Evolutionary conservation across 208 protist species (phyloP).

Genomic region (Trypanosoma platydactyli): DNA sequence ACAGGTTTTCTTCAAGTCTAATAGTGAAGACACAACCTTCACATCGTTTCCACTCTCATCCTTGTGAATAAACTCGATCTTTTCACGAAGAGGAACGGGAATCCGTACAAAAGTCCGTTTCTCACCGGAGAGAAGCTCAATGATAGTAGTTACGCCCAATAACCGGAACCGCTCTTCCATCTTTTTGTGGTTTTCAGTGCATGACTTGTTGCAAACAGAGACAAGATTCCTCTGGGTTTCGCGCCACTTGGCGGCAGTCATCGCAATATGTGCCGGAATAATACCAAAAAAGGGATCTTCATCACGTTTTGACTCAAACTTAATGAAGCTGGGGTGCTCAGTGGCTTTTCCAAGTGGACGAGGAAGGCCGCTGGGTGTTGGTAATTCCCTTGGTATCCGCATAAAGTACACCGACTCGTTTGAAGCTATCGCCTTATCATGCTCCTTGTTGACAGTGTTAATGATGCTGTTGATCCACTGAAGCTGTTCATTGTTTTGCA

Average conservation of each 20-base stretch:
- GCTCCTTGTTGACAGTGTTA: conserved; percentile 51
- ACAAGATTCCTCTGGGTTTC: conserved; percentile 60
- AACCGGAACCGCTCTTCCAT: conserved; percentile 41
- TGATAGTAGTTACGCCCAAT: conserved; percentile 56
- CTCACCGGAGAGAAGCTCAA: conserved; percentile 67
- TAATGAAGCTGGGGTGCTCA: conserved; percentile 48
- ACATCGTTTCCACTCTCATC: conserved; percentile 35
- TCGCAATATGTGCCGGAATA: conserved; percentile 71
- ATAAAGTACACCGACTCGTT: conserved; percentile 83
- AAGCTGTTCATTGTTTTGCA: conserved; percentile 41
- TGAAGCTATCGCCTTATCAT: conserved; percentile 59
- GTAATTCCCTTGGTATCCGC: conserved; percentile 70
- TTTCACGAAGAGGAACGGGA: conserved; percentile 58
- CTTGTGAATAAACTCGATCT: conserved; percentile 56
- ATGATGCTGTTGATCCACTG: conserved; percentile 72
- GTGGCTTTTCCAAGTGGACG: conserved; percentile 63
- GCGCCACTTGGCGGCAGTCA: conserved; percentile 47
- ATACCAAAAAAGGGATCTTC: conserved; percentile 89
- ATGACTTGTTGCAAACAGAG: conserved; percentile 41
- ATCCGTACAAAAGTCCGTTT: conserved; percentile 43
- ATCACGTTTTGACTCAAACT: conserved; percentile 57
- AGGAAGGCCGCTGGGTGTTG: conserved; percentile 50
- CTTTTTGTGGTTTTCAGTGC: conserved; percentile 33
- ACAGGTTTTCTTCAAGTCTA: conserved; percentile 53
- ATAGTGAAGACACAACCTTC: conserved; percentile 43